Conservation (phyloP, 2,329 filamentous ascomycete genomes). For the Calonectria pauciramosa region DNA sequence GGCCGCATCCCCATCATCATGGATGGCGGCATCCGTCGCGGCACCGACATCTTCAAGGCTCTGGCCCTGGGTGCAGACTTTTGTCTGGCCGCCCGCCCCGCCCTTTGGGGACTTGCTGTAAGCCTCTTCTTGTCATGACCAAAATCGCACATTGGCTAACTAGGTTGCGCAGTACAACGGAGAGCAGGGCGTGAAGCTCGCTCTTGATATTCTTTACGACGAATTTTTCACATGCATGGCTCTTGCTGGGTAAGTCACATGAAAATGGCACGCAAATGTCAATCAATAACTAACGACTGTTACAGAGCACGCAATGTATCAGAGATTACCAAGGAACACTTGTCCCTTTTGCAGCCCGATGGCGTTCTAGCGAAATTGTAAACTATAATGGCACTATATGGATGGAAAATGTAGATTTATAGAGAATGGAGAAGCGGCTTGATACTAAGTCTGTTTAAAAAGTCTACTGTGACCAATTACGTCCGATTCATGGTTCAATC, state of each 20-base stretch:
- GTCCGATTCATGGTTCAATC: neutral
- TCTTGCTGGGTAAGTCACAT: constrained; percentile 16
- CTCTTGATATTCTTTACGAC: constrained; percentile 26
- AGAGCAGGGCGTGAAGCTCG: constrained; percentile 24
- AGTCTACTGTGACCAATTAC: neutral
- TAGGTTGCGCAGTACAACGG: constrained; percentile 19
- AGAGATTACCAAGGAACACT: constrained; percentile 26
- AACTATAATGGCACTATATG: neutral
- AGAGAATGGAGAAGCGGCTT: neutral
- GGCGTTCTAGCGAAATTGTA: constrained; percentile 26
- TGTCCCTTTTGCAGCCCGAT: constrained; percentile 27
- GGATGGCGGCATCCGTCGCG: constrained; percentile 53
- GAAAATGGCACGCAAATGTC: too few relatives aligned
- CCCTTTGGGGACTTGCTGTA: constrained; percentile 33
- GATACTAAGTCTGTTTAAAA: neutral
- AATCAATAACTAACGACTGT: neutral
- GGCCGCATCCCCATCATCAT: constrained; percentile 43
- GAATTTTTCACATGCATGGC: constrained; percentile 31
- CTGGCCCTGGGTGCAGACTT: constrained; percentile 50
- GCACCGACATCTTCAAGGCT: constrained; percentile 52
- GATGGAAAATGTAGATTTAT: neutral
- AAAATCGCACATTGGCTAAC: rapidly evolving
- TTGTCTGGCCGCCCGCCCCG: constrained; percentile 28
- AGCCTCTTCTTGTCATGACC: neutral
- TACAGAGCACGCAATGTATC: constrained; percentile 16